These are phyloP conservation scores for Ophiostoma triangulosporum DNA, from an alignment of 2,329 filamentous ascomycete species.

Conservation along the genomic window DNA sequence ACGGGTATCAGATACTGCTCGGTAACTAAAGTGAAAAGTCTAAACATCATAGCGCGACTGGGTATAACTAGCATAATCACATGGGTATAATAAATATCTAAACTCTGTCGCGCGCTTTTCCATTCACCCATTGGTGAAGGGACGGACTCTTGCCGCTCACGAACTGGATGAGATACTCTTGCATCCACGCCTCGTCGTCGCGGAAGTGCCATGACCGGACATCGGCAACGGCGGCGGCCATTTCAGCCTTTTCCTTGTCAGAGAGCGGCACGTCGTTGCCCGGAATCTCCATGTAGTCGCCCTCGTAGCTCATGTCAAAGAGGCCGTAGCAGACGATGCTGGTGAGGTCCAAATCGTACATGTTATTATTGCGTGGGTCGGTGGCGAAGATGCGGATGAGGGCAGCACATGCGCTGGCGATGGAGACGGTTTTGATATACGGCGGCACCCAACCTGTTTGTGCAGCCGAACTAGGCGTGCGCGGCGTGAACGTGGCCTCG, in stretches of 20 bases:
- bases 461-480: neutral
- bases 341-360: neutral
- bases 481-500: neutral
- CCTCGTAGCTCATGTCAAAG: neutral
- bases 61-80: too few relatives aligned
- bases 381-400: neutral
- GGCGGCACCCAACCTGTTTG: neutral
- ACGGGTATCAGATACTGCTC: too few relatives aligned
- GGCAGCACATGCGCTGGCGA: neutral
- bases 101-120: neutral
- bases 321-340: neutral
- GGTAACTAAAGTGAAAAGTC: too few relatives aligned
- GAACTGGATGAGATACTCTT: neutral
- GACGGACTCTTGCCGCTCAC: neutral
- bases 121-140: neutral
- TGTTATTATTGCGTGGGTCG: neutral
- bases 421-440: neutral
- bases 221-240: neutral
- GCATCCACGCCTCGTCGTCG: neutral
- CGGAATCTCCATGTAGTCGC: neutral
- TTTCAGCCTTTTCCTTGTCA: neutral
- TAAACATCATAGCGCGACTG: too few relatives aligned
- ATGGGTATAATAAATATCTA: too few relatives aligned
- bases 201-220: neutral
- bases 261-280: neutral